phyloP scores from a whole-genome alignment of 2,329 filamentous ascomycete species.

The Penicillium sclerotiorum region DNA sequence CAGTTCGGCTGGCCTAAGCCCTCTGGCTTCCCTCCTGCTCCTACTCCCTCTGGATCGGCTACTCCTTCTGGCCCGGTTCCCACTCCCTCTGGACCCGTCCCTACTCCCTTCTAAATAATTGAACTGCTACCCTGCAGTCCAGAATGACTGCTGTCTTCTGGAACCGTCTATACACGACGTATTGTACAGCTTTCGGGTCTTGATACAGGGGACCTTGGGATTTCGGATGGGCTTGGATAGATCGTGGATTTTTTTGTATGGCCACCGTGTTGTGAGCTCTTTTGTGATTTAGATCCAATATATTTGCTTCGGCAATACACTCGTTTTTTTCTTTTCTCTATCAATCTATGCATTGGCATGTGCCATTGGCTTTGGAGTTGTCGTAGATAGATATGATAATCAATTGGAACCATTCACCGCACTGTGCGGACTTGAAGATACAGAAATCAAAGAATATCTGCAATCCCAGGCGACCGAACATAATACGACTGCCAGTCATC shows the following conservation, averaged over 20 bases:
- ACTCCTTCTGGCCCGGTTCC: slow-evolving; percentile 1
- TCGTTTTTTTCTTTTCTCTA: not conserved
- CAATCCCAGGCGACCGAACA: too few relatives aligned
- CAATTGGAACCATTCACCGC: too few relatives aligned
- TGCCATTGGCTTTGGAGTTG: too few relatives aligned
- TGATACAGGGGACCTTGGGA: not conserved
- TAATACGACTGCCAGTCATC: too few relatives aligned
- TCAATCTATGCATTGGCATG: too few relatives aligned
- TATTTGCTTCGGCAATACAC: slow-evolving; percentile 8
- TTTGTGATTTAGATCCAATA: slow-evolving; percentile 2
- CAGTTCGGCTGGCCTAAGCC: slow-evolving; percentile 7
- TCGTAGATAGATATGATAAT: too few relatives aligned
- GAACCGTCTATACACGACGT: slow-evolving; percentile 6
- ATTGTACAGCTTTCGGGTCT: slow-evolving; percentile 2
- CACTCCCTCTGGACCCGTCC: slow-evolving; percentile 1
- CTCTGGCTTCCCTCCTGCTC: slow-evolving; percentile 1
- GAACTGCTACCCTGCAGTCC: too few relatives aligned
- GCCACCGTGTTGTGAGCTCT: slow-evolving; percentile 2
- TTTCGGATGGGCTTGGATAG: slow-evolving; percentile 5
- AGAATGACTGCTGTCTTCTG: too few relatives aligned
- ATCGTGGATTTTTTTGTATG: slow-evolving; percentile 11
- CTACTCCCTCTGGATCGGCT: not conserved
- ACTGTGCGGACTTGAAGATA: too few relatives aligned
- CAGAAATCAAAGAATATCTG: too few relatives aligned
- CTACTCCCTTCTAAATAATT: slow-evolving; percentile 8